Conservation (phyloP, 1,284 basidiomycete genomes). For the Ganoderma multipileum region DNA sequence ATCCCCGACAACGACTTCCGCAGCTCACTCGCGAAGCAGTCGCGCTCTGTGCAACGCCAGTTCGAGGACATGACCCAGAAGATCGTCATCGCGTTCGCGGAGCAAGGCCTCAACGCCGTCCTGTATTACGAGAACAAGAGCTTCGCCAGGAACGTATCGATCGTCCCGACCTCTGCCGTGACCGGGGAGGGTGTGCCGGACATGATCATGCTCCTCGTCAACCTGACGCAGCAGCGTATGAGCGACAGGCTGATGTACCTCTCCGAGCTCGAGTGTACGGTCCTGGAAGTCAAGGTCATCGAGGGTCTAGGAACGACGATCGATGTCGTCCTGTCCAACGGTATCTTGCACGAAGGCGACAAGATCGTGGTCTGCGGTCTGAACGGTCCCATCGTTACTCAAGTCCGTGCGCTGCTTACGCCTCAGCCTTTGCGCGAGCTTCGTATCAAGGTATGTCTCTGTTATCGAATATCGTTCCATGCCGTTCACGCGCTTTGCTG, state of each 20-base stretch:
- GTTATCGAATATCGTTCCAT: not conserved
- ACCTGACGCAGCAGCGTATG: constrained; percentile 98
- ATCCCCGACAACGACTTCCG: constrained; percentile 93
- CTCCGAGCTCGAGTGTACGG: constrained; percentile 98
- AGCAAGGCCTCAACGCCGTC: constrained; percentile 96
- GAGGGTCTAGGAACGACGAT: constrained; percentile 99
- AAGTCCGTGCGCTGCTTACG: constrained; percentile 93
- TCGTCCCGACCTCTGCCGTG: constrained; percentile 97
- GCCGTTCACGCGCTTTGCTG: not conserved
- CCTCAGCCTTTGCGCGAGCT: constrained; percentile 97
- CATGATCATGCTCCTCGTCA: constrained; percentile 98
- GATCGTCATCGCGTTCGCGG: constrained; percentile 93
- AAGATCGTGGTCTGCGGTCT: constrained; percentile 97
- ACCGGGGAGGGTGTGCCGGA: constrained; percentile 99
- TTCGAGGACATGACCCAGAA: constrained; percentile 91
- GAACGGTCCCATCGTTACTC: constrained; percentile 97
- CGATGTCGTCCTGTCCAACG: constrained; percentile 97
- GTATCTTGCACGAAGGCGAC: constrained; percentile 92
- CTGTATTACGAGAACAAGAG: constrained; percentile 99
- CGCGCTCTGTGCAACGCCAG: constrained; percentile 84
- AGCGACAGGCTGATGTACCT: constrained; percentile 98
- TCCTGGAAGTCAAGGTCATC: constrained; percentile 98
- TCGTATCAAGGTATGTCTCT: constrained; percentile 83
- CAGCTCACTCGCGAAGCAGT: constrained; percentile 91
- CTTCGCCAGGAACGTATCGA: constrained; percentile 92